Percentiles rank a stretch among this genome's conserved stretches.
Conservation (phyloP, 805 yeast species). For the Candida ovalis region DNA sequence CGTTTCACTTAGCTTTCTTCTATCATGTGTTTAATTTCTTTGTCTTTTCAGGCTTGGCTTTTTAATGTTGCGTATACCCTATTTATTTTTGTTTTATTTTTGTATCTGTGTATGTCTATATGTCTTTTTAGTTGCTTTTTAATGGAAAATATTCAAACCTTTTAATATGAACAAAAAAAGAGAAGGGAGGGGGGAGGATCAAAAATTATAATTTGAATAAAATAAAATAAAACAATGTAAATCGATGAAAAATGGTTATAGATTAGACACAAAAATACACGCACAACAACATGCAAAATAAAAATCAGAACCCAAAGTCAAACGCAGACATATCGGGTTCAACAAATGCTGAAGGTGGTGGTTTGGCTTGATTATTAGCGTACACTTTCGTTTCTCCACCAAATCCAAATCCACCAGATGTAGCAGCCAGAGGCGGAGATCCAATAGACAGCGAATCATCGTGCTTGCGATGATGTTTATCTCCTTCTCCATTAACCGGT, state of each 20-base stretch:
- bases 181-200: no score
- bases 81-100: no score
- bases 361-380: slow-evolving; percentile 28
- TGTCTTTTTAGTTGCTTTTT: no score
- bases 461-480: neutral
- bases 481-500: slow-evolving; percentile 7
- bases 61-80: no score
- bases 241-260: no score
- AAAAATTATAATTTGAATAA: no score
- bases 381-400: slow-evolving; percentile 1
- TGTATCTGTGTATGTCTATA: no score
- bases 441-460: neutral
- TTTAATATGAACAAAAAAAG: no score
- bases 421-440: neutral
- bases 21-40: no score
- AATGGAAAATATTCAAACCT: no score
- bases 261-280: neutral
- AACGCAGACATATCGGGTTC: slow-evolving; percentile 80
- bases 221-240: neutral
- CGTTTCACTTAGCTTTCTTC: no score
- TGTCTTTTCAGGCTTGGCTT: no score
- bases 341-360: slow-evolving; percentile 53
- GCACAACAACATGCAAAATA: neutral
- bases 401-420: neutral
- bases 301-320: slow-evolving; percentile 40